Conservation (phyloP, 257 asterid genomes). For the Salvia splendens region DNA sequence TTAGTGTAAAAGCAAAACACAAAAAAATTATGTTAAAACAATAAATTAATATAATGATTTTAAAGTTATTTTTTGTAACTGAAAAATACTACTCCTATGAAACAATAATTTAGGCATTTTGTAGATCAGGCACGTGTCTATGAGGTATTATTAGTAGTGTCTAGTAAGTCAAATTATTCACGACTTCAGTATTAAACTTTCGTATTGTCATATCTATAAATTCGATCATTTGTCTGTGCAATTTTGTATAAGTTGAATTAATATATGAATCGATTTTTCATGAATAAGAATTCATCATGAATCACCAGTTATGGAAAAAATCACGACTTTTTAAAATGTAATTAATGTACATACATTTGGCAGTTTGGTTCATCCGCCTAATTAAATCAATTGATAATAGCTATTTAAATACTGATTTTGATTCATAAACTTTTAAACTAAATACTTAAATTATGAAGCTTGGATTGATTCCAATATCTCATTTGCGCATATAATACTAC, state of each 20-base stretch:
- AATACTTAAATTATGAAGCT: no score
- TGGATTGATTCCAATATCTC: no score
- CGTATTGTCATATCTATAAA: conserved; percentile 13
- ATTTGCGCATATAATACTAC: no score
- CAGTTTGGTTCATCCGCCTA: not conserved
- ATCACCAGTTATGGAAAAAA: conserved; percentile 26
- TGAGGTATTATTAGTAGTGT: no score
- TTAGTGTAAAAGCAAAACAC: no score
- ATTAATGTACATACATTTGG: conserved; percentile 17
- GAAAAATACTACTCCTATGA: no score
- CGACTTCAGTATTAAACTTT: not conserved
- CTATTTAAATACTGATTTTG: not conserved
- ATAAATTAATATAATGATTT: no score
- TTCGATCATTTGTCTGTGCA: conserved; percentile 28
- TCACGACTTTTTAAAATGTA: conserved; percentile 7
- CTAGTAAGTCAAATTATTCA: conserved; percentile 11
- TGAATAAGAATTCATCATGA: conserved; percentile 10
- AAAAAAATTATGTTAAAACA: not conserved
- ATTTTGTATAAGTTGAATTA: conserved; percentile 24
- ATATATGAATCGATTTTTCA: conserved; percentile 21
- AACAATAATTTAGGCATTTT: not conserved
- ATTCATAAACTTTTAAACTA: no score
- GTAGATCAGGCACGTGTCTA: conserved; percentile 22
- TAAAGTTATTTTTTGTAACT: no score
- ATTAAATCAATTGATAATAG: not conserved